A percentile compares a stretch with the other conserved stretches of the same genome.
These are phyloP conservation scores for Serendipita vermifera DNA, from an alignment of 768 basidiomycete genomes.

Conservation along the genomic window DNA sequence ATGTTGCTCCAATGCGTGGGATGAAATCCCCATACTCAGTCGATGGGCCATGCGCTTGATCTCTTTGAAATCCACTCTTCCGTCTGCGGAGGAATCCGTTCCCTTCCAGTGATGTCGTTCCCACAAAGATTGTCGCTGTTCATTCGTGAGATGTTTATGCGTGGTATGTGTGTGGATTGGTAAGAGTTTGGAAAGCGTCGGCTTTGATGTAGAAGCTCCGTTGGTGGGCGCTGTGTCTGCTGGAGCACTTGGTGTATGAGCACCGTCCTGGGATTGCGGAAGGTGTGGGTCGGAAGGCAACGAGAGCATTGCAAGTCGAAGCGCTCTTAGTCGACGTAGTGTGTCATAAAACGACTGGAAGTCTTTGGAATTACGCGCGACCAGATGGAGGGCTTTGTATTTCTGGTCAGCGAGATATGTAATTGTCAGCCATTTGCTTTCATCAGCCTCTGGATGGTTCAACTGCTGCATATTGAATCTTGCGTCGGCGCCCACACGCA, in stretches of 20 bases:
- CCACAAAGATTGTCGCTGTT: constrained; percentile 58
- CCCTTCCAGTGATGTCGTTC: constrained; percentile 73
- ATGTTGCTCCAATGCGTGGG: constrained; percentile 38
- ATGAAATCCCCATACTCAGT: constrained; percentile 49
- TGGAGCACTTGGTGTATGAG: neutral
- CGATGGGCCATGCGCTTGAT: constrained; percentile 57
- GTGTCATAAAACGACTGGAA: constrained; percentile 24
- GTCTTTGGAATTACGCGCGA: constrained; percentile 53
- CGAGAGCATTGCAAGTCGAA: neutral
- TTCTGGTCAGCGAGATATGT: constrained; percentile 64
- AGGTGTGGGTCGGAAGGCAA: neutral
- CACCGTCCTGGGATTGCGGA: neutral
- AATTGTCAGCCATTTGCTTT: constrained; percentile 71
- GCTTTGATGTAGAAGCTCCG: neutral
- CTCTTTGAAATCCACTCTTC: constrained; percentile 55
- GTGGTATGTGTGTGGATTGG: neutral
- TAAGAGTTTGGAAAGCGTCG: neutral
- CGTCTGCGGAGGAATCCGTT: constrained; percentile 48
- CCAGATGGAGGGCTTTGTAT: constrained; percentile 78
- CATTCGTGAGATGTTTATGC: constrained; percentile 17
- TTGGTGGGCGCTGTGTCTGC: neutral
- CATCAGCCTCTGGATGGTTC: constrained; percentile 45
- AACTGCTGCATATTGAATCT: constrained; percentile 60
- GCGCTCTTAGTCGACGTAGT: neutral
- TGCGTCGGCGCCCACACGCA: constrained; percentile 60